Percentiles rank a stretch among this genome's conserved stretches.
Evolutionary conservation across 2,329 filamentous ascomycete species (phyloP).

Genomic region (Dactylella cylindrospora): DNA sequence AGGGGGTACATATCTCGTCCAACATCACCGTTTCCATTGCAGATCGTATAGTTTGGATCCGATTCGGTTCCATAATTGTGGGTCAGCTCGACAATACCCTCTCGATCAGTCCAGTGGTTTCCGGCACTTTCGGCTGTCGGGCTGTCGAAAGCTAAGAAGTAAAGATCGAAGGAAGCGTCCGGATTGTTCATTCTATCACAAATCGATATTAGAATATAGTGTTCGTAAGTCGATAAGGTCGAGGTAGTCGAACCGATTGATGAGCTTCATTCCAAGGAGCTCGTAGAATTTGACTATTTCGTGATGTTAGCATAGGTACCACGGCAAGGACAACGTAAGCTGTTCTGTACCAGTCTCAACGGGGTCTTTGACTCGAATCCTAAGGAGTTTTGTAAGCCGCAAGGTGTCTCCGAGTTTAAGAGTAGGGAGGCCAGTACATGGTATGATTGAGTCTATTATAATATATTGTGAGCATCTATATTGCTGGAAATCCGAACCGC

Average conservation of each 20-base stretch:
- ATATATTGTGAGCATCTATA: not conserved
- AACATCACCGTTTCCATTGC: conserved; percentile 89
- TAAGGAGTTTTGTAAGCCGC: conserved; percentile 52
- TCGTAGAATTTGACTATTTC: conserved; percentile 82
- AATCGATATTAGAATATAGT: not conserved
- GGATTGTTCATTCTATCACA: conserved; percentile 61
- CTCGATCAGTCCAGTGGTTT: conserved; percentile 75
- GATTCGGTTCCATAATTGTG: conserved; percentile 78
- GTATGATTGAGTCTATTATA: conserved; percentile 45
- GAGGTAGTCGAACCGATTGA: conserved; percentile 63
- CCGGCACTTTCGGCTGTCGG: conserved; percentile 72
- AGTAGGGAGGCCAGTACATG: conserved; percentile 42
- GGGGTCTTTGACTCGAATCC: conserved; percentile 93
- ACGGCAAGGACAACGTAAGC: not conserved
- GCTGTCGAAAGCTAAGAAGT: conserved; percentile 88
- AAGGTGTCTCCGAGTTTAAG: not conserved
- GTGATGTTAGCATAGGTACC: not conserved
- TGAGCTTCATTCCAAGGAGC: conserved; percentile 80
- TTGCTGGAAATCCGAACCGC: conserved; percentile 46
- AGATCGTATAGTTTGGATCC: conserved; percentile 75
- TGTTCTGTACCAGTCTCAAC: conserved; percentile 67
- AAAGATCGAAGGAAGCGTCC: conserved; percentile 89
- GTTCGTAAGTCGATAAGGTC: not conserved
- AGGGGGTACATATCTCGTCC: conserved; percentile 53
- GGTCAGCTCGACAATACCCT: conserved; percentile 84